Evolutionary conservation across 2,329 filamentous ascomycete species (phyloP).

Genomic region (Trichoderma sp.): DNA sequence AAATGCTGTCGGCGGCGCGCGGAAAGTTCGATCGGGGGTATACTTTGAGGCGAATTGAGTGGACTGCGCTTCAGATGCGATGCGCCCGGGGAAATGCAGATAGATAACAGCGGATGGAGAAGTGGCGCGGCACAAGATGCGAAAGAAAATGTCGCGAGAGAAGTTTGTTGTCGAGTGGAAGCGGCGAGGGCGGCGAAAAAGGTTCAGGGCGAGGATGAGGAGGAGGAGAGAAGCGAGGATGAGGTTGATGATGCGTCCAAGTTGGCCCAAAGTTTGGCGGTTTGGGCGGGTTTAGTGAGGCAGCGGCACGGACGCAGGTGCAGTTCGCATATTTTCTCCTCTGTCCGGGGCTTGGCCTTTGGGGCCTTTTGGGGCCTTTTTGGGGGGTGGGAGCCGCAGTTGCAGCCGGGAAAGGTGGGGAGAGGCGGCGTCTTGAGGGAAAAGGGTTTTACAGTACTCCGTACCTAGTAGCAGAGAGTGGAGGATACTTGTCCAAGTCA

Average conservation of each 20-base stretch:
- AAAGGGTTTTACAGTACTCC: background rate
- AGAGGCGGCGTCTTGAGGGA: background rate
- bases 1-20: background rate
- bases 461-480: background rate
- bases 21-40: background rate
- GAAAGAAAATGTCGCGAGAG: background rate
- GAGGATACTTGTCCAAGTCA: background rate
- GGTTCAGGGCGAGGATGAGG: background rate
- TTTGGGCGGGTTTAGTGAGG: background rate
- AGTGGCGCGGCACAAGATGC: background rate
- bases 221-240: background rate
- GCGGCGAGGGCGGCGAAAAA: background rate
- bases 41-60: background rate
- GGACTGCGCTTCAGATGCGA: background rate
- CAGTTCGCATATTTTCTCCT: slow-evolving; percentile 10
- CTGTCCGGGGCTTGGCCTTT: slow-evolving; percentile 1
- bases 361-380: background rate
- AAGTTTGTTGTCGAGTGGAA: background rate
- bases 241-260: slow-evolving; percentile 1
- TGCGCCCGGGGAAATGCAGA: background rate
- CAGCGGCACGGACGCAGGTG: background rate
- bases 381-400: background rate
- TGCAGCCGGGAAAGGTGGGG: slow-evolving; percentile 18
- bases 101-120: background rate
- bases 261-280: background rate